These are phyloP conservation scores for Epicoccum nigrum DNA, from an alignment of 2,329 filamentous ascomycete genomes.

Conservation along the genomic window DNA sequence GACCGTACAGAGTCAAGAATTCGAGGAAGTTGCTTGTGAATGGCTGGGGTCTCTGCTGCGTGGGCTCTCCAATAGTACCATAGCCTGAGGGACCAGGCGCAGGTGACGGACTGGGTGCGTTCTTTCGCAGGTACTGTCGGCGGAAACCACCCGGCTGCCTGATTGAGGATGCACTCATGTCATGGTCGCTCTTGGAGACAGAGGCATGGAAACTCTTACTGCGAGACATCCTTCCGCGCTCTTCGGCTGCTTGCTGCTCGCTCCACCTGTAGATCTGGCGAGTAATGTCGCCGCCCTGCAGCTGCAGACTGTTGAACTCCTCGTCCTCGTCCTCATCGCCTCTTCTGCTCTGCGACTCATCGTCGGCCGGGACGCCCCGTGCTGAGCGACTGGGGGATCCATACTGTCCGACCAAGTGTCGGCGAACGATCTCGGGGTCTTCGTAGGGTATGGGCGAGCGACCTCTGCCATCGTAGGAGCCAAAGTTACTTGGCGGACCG, in stretches of 20 bases:
- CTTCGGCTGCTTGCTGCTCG: conserved; percentile 78
- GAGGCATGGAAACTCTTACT: conserved; percentile 87
- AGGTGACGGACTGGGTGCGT: conserved; percentile 68
- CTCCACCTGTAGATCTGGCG: conserved; percentile 96
- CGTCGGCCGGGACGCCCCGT: conserved; percentile 32
- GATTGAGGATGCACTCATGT: conserved; percentile 86
- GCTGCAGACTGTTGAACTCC: conserved; percentile 88
- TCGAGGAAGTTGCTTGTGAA: conserved; percentile 95
- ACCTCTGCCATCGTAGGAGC: conserved; percentile 76
- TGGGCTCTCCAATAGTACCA: conserved; percentile 38
- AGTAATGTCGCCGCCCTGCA: conserved; percentile 95
- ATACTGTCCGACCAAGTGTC: conserved; percentile 73
- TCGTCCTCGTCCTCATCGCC: conserved; percentile 56
- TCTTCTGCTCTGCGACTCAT: conserved; percentile 53
- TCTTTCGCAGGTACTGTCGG: conserved; percentile 82
- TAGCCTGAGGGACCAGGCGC: conserved; percentile 52
- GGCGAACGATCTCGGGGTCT: conserved; percentile 87
- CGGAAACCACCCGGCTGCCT: conserved; percentile 93
- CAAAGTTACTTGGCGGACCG: conserved; percentile 74
- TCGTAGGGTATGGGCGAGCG: conserved; percentile 70
- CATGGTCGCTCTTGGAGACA: conserved; percentile 77
- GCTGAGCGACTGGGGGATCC: conserved; percentile 46
- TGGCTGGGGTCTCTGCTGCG: conserved; percentile 33
- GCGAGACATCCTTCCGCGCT: conserved; percentile 68
- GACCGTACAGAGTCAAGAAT: conserved; percentile 91